A percentile compares a stretch with the other conserved stretches of the same genome.
These are phyloP conservation scores for Musa beccarii DNA, from an alignment of 176 grass and related monocot species.

Conservation along the genomic window DNA sequence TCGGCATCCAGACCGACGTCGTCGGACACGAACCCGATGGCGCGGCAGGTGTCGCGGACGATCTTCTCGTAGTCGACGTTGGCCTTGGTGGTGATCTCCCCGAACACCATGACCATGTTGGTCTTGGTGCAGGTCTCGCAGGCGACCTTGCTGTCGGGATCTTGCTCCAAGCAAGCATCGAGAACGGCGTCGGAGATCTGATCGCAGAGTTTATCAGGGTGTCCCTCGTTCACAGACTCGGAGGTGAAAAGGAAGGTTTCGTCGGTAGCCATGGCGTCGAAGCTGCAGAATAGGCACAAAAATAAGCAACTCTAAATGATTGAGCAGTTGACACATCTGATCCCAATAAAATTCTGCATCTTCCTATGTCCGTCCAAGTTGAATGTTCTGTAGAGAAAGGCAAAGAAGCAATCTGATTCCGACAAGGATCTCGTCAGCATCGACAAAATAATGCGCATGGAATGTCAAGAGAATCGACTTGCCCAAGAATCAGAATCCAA, in stretches of 20 bases:
- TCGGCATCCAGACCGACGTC: slow-evolving; percentile 49
- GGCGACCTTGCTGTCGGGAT: slow-evolving; percentile 46
- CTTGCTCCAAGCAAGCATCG: slow-evolving; percentile 42
- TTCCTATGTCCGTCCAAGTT: no score
- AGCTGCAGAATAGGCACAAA: slow-evolving; percentile 9
- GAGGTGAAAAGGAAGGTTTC: slow-evolving; percentile 55
- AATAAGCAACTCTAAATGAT: not conserved
- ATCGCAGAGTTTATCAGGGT: slow-evolving; percentile 51
- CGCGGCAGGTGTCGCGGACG: slow-evolving; percentile 43
- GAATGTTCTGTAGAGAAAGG: not conserved
- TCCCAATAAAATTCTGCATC: no score
- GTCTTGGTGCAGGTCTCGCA: slow-evolving; percentile 54
- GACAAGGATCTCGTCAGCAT: no score
- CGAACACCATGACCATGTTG: slow-evolving; percentile 52
- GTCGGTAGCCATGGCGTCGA: slow-evolving; percentile 26
- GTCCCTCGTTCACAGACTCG: slow-evolving; percentile 44
- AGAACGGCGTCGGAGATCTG: slow-evolving; percentile 45
- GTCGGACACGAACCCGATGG: slow-evolving; percentile 39
- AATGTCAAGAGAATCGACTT: no score
- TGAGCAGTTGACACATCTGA: no score
- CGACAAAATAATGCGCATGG: not conserved
- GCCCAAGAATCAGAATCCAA: no score
- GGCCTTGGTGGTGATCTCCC: slow-evolving; percentile 49
- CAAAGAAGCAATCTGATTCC: not conserved
- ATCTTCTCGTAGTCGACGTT: slow-evolving; percentile 46